Base-by-base conservation (phyloP, 2,329 filamentous ascomycete species). In the Cladosporium sp. region DNA sequence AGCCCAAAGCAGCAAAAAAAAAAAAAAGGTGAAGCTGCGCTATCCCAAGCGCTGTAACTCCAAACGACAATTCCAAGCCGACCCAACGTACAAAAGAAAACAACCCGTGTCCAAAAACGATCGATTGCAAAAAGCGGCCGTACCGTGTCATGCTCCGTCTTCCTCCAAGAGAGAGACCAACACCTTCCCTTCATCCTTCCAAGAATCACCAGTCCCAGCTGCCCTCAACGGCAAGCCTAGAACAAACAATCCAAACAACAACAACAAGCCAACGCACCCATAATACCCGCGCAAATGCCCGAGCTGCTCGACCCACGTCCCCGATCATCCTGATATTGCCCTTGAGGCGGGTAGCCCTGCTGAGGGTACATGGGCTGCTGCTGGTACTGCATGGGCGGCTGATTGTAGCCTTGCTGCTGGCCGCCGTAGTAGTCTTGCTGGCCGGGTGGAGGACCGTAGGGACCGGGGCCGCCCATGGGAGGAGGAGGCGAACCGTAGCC, bases 191-290 rank as follows among this genome's bases (percentile, higher is more conserved):
- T 25, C 25, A n/a, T 51, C 48, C 25, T 30, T n/a, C 49, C 43
- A 23, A 23, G n/a, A 28, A n/a, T 13, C 3, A 14, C 46, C 36
- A 39, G 18, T 18, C 18, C 36, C 21, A 49, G 21, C 4, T 49
- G 5, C 7, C 5, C 36, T 18, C 36, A n/a, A 21, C 26, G 1
- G 28, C 48, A 6, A 13, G 18, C 46, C 25, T 65, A 65, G 65
- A 80, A 81, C 61, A 81, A 69, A 60, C 79, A 77, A 74, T 83
- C 81, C 75, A 83, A 76, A 73, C 81, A 83, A 71, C 81, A 83
- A 70, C 81, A 83, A 67, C 80, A 82, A n/a, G 81, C 81, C 64
- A 82, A 62, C 21, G 79, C 81, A 56, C 79, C 81, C 69, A 82
- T 71, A 18, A 83, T 74, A 72, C 81, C 81, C 1, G 81, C 80